Evolutionary conservation across 768 basidiomycete species (phyloP).

Genomic region (Rhodotorula babjevae): DNA sequence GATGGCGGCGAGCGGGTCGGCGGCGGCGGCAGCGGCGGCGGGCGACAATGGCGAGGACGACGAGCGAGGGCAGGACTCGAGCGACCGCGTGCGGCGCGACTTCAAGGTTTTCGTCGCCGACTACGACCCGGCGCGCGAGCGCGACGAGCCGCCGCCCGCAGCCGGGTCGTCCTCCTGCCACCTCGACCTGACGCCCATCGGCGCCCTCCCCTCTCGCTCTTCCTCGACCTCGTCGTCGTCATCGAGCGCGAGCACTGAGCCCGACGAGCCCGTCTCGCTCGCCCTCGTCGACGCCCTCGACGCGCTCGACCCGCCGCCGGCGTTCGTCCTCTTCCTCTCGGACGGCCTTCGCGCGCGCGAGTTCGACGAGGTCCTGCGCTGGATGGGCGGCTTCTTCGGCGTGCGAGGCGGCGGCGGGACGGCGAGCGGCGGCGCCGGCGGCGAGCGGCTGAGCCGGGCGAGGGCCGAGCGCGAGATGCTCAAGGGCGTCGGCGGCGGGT

Average conservation of each 20-base stretch:
- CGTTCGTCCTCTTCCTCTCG: conserved; percentile 18
- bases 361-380: conserved; percentile 31
- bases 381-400: conserved; percentile 28
- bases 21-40: background rate
- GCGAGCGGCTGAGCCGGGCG: conserved; percentile 3
- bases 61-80: background rate
- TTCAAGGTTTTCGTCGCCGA: conserved; percentile 31
- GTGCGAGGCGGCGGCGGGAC: background rate
- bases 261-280: conserved; percentile 17
- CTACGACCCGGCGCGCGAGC: background rate
- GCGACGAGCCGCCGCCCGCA: background rate
- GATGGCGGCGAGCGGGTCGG: background rate
- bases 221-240: background rate
- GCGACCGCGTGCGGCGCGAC: background rate
- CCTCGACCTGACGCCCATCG: conserved; percentile 29
- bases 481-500: background rate
- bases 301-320: conserved; percentile 2
- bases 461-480: conserved; percentile 21
- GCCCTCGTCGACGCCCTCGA: conserved; percentile 29
- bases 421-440: conserved; percentile 1
- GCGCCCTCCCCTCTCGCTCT: background rate
- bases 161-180: conserved; percentile 15
- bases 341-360: conserved; percentile 29
- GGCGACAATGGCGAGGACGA: background rate
- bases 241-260: background rate